Evolutionary conservation across 2,329 filamentous ascomycete species (phyloP), one percentile per base, ranked within the genome.

Genomic region (Xylaria digitata): DNA sequence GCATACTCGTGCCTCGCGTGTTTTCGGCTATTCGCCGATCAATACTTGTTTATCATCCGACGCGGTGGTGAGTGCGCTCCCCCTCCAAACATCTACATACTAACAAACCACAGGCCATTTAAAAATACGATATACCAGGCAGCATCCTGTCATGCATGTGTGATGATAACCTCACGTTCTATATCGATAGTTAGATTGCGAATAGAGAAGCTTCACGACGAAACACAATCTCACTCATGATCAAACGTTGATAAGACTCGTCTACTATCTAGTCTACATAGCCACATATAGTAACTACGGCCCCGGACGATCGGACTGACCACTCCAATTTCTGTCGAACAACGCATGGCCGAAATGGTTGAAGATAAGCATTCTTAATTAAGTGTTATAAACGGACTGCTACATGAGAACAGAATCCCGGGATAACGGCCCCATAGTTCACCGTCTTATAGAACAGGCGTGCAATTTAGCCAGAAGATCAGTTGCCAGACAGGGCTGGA

Each of bases 391-490:
- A 40, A 30, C 8, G 43, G 48, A 9, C 17, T 26, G 17, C 40
- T 26, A 17, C 13, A 3, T 1, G 32, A 13, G 42, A 17, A 34
- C 8, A 34, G 19, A 21, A 43, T 59, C n/a, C 54, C 65, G 23
- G 50, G 65, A 50, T 52, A 52, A 37, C 40, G 50, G 55, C 23
- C 21, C 49, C 49, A 53, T 60, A 40, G 13, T 0, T 17, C 3
- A 2, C 9, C 15, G 21, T 34, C 4, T 15, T 40, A 56, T 52
- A 30, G 37, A 52, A 11, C 17, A 55, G 19, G 2, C n/a, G 9
- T 19, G 3, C 15, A 34, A 59, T 67, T 67, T 63, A 66, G 26
- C 64, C 59, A 48, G 54, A 32, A 45, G 2, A 46, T 42, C 7
- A 55, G 49, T 17, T 34, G 17, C 6, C 42, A 32, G 32, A 43